Base-by-base conservation (phyloP, 495 filamentous ascomycete genomes). In the Talaromyces proteolyticus region DNA sequence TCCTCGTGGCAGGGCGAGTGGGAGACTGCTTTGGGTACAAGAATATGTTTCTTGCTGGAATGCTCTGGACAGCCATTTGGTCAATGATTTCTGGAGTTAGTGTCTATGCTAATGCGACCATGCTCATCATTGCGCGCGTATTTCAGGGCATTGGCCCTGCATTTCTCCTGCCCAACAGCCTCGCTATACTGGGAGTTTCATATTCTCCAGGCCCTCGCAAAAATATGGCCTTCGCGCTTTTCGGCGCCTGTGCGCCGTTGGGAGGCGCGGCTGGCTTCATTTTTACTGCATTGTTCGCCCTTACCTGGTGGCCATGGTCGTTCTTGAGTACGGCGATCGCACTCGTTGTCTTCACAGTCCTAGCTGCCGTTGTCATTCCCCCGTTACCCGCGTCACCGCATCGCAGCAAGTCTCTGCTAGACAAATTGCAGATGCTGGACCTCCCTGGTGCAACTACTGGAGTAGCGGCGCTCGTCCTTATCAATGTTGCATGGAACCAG, bases 271-370 rank as follows among this genome's bases (percentile, higher is more conserved):
- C 80, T 1, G 84, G 81, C 0, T 64, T 64, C 1, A 59, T 75
- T 0, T 77, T 85, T 48, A 63, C 70, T 0, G 62, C 65, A 0
- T 42, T 86, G 3, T 77, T 84, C 17, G 65, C 76, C 2, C 63
- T 78, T 24, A 71, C 67, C 2, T 82, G 76, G 75, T 88, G 84
- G 86, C 79, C 77, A 1, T 88, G 85, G 86, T 67, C 76, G 0
- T 88, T 77, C 55, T 87, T 76, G 77, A 62, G 66, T 3, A 68
- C 79, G 47, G 70, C 68, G 3, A 72, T 81, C 49, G n/a, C 23
- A 25, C 60, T 74, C 12, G 70, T 70, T 21, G 47, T 66, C 0
- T 47, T 68, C 11, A 18, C 34, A 20, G 29, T 25, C 8, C 12
- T 47, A 6, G 22, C 10, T 22, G 2, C 17, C 3, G 40, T 63